These are phyloP conservation scores for Candida chilensis DNA, from an alignment of 805 yeast genomes.

Conservation along the genomic window DNA sequence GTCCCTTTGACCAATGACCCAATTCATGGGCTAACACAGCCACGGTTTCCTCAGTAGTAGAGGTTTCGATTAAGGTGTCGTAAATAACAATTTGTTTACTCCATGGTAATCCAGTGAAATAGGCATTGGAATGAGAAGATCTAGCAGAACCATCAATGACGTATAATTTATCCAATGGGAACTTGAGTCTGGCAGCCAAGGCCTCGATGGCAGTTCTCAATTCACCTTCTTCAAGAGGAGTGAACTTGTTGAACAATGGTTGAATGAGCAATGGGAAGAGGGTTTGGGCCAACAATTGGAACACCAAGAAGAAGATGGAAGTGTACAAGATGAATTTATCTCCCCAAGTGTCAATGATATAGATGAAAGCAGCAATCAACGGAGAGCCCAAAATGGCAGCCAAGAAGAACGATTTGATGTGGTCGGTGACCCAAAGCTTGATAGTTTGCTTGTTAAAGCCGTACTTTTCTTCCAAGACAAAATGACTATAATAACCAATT, in stretches of 20 bases:
- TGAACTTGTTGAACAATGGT: slow-evolving; percentile 87
- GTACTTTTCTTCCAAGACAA: slow-evolving; percentile 83
- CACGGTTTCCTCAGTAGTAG: slow-evolving; percentile 70
- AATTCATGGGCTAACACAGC: slow-evolving; percentile 98
- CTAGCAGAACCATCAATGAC: slow-evolving; percentile 97
- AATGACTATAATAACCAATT: slow-evolving; percentile 62
- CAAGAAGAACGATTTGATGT: slow-evolving; percentile 49
- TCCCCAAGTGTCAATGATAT: slow-evolving; percentile 74
- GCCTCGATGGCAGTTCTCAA: slow-evolving; percentile 73
- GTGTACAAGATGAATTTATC: slow-evolving; percentile 75
- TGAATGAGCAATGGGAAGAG: slow-evolving; percentile 79
- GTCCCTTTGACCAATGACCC: slow-evolving; percentile 95
- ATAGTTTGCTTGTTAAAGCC: slow-evolving; percentile 88
- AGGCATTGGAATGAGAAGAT: slow-evolving; percentile 95
- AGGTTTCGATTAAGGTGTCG: slow-evolving; percentile 82
- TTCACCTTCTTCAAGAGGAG: slow-evolving; percentile 87
- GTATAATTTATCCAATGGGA: slow-evolving; percentile 80
- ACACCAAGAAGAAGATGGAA: slow-evolving; percentile 58
- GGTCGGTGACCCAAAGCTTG: slow-evolving; percentile 65
- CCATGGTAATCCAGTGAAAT: slow-evolving; percentile 95
- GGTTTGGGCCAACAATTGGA: slow-evolving; percentile 69
- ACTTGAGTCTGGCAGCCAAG: slow-evolving; percentile 64
- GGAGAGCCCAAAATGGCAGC: slow-evolving; percentile 61
- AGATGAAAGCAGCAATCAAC: slow-evolving; percentile 63
- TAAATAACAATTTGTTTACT: slow-evolving; percentile 89